Evolutionary conservation across 1,284 basidiomycete genomes (phyloP), one percentile per base, ranked within the genome.

Genomic region (Xerocomus amazonicus): DNA sequence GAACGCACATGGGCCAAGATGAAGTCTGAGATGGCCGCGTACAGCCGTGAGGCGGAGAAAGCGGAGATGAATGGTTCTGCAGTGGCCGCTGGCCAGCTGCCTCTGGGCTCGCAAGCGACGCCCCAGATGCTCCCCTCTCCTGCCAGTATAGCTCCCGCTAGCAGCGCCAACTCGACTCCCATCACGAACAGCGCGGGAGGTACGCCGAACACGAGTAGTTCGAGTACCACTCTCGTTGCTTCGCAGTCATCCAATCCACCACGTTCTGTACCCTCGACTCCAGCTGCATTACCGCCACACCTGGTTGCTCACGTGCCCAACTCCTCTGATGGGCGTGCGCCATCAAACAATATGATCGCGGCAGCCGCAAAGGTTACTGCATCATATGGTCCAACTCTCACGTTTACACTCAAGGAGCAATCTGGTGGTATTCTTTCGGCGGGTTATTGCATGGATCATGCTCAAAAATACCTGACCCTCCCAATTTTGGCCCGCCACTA

Each of bases 121-220:
- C 83, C 83, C 32, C 77, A 78, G 28, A 85, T 86, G 83, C 78
- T 88, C 39, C 86, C 87, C 16, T 88, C 86, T 33, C 87, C 86
- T 3, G 84, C 80, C 7, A 83, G 81, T 59, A 81, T 82, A 51
- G 78, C 75, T 9, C 73, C 79, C 17, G 70, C 76, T 4, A 80
- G 75, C 57, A 89, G 86, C 57, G 80, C 84, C 46, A 85, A 85
- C 56, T 89, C 86, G 13, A 89, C 86, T 0, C 86, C 86, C 9
- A 81, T 78, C 32, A 79, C 66, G 43, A 59, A 70, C 54, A 73
- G 73, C 48, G 73, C 78, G 47, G 70, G 67, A 26, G 70, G 71
- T 43, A 79, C 78, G 3, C 76, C 80, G 8, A 76, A 71, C 47
- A 66, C 67, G 3, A 55, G 56, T 61, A 60, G 46, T 16, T 63